A percentile compares a stretch with the other conserved stretches of the same genome.
phyloP scores from a whole-genome alignment of 2,329 filamentous ascomycete genomes.

The Dothistroma septosporum region DNA sequence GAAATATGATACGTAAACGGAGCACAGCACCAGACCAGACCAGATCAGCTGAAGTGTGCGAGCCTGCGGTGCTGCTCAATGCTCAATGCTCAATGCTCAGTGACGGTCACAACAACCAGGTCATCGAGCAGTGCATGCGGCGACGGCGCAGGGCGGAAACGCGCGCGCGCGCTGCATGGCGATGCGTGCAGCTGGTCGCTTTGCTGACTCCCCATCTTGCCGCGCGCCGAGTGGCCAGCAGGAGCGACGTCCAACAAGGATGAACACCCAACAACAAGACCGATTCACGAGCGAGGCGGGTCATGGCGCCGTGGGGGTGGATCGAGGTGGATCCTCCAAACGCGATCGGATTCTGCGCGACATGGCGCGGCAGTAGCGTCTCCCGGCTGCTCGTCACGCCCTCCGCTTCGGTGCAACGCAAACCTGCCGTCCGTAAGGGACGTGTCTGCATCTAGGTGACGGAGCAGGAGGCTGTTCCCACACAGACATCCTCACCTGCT shows the following conservation, averaged over 20 bases:
- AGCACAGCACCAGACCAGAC: not conserved
- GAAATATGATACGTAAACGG: conserved; percentile 3
- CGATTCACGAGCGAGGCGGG: not conserved
- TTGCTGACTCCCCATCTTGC: not conserved
- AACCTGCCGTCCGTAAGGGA: not conserved
- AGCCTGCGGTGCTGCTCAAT: not conserved
- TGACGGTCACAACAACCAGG: too few species aligned
- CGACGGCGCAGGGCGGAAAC: not conserved
- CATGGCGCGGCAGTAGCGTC: not conserved
- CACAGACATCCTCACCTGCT: not conserved
- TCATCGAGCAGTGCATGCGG: not conserved
- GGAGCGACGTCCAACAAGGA: too few species aligned
- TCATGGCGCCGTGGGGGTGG: not conserved
- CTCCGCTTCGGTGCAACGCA: not conserved
- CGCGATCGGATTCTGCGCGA: not conserved
- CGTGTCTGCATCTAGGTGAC: not conserved
- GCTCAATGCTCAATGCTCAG: not conserved
- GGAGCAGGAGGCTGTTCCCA: not conserved
- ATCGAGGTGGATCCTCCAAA: not conserved
- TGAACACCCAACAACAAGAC: too few species aligned
- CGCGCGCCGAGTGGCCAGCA: not conserved
- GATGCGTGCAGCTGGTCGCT: not conserved
- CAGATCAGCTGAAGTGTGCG: too few species aligned
- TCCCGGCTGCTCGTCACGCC: not conserved
- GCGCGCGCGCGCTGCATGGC: not conserved